Percentiles rank a stretch among this genome's conserved stretches.
Evolutionary conservation across 306 rosid species (phyloP).

Genomic region (Prunus dulcis): DNA sequence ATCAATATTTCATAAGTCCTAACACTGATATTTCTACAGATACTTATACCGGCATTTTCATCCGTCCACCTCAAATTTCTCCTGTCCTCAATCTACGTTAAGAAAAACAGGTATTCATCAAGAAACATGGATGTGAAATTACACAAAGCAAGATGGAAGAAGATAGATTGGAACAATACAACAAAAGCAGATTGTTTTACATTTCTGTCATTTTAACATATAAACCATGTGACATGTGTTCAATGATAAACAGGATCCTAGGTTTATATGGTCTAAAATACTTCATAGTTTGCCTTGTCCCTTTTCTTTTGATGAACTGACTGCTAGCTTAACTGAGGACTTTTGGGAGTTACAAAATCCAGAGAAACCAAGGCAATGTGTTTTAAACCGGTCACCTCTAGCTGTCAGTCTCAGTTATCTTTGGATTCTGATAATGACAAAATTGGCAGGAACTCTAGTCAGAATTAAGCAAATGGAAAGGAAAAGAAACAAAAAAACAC

Average conservation of each 20-base stretch:
- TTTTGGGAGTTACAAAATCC: background rate
- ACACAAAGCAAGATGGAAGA: background rate
- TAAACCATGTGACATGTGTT: background rate
- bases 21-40: too few species aligned
- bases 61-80: too few species aligned
- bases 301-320: background rate
- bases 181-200: background rate
- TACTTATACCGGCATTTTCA: too few species aligned
- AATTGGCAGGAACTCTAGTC: background rate
- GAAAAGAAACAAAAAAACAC: background rate
- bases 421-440: constrained; percentile 9
- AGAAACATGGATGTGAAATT: background rate
- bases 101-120: too few species aligned
- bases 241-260: background rate
- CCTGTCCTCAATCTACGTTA: too few species aligned
- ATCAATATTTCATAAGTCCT: too few species aligned
- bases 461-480: background rate
- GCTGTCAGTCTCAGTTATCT: background rate
- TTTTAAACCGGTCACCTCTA: background rate
- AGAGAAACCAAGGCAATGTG: background rate
- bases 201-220: background rate
- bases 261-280: background rate
- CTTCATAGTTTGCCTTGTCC: background rate
- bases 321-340: background rate
- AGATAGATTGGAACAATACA: background rate